phyloP scores from a whole-genome alignment of 148 eudicot species.

The Cornus controversa region DNA sequence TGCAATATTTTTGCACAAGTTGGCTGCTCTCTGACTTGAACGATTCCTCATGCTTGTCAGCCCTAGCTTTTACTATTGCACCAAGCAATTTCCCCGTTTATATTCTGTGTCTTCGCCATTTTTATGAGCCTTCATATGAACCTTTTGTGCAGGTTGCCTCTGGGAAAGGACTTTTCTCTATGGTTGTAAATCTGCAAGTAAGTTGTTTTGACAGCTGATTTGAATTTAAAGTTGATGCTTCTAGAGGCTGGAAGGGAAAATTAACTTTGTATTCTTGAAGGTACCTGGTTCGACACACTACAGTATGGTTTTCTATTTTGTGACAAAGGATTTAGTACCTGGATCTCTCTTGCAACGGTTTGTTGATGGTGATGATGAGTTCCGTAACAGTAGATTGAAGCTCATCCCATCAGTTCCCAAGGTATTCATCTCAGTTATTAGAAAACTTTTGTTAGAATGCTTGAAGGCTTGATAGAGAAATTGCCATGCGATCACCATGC shows the following conservation, averaged over 20 bases:
- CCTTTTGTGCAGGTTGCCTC: slow-evolving; percentile 69
- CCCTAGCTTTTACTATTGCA: too few species aligned
- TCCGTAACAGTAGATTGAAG: slow-evolving; percentile 89
- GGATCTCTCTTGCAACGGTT: slow-evolving; percentile 95
- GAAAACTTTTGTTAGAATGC: not conserved
- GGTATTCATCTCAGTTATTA: slow-evolving; percentile 40
- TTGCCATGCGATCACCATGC: too few species aligned
- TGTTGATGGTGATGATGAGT: slow-evolving; percentile 99
- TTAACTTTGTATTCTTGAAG: slow-evolving; percentile 36
- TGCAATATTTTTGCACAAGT: not conserved
- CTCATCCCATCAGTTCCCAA: slow-evolving; percentile 96
- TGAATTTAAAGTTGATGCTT: slow-evolving; percentile 9
- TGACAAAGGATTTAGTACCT: slow-evolving; percentile 59
- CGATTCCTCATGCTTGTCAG: not conserved
- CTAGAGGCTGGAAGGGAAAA: slow-evolving; percentile 15
- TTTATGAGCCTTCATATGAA: slow-evolving; percentile 7
- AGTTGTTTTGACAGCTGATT: slow-evolving; percentile 32
- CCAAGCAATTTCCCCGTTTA: too few species aligned
- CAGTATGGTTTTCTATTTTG: slow-evolving; percentile 96
- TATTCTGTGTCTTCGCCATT: not conserved
- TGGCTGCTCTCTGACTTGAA: too few species aligned
- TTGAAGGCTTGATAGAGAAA: not conserved
- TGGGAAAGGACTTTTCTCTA: slow-evolving; percentile 78
- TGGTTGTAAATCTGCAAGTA: slow-evolving; percentile 89
- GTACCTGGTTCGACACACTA: slow-evolving; percentile 97